Conservation (phyloP, 2,329 filamentous ascomycete genomes). For the Cladosporium halotolerans region DNA sequence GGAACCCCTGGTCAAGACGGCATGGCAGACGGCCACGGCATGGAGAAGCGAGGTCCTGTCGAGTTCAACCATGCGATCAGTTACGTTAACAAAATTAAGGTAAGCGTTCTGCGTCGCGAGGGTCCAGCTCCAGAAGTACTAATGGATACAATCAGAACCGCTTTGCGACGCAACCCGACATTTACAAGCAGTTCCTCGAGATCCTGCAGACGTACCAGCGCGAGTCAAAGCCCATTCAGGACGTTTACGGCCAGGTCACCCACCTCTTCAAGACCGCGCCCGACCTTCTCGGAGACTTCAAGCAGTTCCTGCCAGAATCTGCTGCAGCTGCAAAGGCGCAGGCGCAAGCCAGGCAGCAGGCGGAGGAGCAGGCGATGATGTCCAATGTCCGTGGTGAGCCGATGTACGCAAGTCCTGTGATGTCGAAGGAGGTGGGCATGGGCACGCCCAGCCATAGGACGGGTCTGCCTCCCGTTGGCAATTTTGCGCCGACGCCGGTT, state of each 20-base stretch:
- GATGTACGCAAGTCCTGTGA: conserved; percentile 34
- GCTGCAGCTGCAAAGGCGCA: conserved; percentile 60
- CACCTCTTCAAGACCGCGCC: conserved; percentile 87
- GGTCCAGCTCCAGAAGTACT: neutral
- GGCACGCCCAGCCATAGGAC: conserved; percentile 28
- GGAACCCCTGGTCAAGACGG: conserved; percentile 47
- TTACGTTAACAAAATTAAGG: conserved; percentile 99
- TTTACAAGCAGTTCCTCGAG: conserved; percentile 98
- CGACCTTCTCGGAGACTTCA: conserved; percentile 94
- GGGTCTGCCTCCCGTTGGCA: conserved; percentile 71
- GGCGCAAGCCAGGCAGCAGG: conserved; percentile 51
- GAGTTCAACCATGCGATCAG: conserved; percentile 99
- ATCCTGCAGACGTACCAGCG: conserved; percentile 97
- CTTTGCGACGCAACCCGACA: conserved; percentile 92
- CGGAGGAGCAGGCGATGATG: conserved; percentile 62
- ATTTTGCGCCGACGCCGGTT: conserved; percentile 80
- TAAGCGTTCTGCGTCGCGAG: conserved; percentile 37
- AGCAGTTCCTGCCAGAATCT: conserved; percentile 94
- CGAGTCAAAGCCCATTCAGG: conserved; percentile 96
- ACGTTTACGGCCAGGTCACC: conserved; percentile 96
- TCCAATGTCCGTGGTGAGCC: conserved; percentile 56
- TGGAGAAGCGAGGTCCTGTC: conserved; percentile 87
- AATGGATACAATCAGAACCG: conserved; percentile 62
- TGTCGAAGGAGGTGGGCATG: conserved; percentile 34
- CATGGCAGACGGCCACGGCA: conserved; percentile 39